Base-by-base conservation (phyloP, 805 yeast genomes). In the Teunomyces cretensis region DNA sequence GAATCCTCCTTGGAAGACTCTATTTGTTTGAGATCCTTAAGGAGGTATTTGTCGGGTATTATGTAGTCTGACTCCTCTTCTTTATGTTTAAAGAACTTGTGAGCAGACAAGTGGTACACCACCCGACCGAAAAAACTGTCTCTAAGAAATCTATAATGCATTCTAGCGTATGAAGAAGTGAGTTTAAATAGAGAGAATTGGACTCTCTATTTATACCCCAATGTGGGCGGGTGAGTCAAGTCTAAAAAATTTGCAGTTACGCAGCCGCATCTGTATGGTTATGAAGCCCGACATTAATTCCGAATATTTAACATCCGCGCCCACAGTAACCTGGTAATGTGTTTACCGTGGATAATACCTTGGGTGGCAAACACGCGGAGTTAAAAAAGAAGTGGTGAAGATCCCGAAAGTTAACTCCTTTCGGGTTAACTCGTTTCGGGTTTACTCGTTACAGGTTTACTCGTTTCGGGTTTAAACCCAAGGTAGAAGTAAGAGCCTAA, bases 101-200 rank as follows among this genome's bases (percentile, higher is more conserved):
- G 62, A 11, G 53, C 46, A 9, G 68, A 59, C n/a, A 64, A 33
- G 26, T 56, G 61, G 45, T 68, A 62, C 15, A 56, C 44, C 9
- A 56, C 9, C 33, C 67, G 54, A 24, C 72, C 72, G 49, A 53
- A 52, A 37, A 65, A 65, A 40, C 64, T 56, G 38, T 64, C 68
- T 54, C 65, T 62, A 14, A 68, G 31, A 38, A 68, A 66, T 42
- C 47, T 44, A 28, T 44, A 40, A 33, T 41, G 40, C 44, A 41
- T 43, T 30, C 26, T 8, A 52, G 64, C n/a, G 5, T 16, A 7
- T 17, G 32, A 14, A 37, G 14, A 28, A 37, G 5, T 11, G 24
- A 26, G 19, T 19, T 4, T 6, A n/a, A 19, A 3, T 19, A 19
- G 22, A 19, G 22, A 6, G 32, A 15, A 6, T 14, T 28, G 13